Percentiles rank a stretch among this genome's conserved stretches.
Conservation (phyloP, 2,329 filamentous ascomycete genomes). For the Trichoderma citrinoviride region DNA sequence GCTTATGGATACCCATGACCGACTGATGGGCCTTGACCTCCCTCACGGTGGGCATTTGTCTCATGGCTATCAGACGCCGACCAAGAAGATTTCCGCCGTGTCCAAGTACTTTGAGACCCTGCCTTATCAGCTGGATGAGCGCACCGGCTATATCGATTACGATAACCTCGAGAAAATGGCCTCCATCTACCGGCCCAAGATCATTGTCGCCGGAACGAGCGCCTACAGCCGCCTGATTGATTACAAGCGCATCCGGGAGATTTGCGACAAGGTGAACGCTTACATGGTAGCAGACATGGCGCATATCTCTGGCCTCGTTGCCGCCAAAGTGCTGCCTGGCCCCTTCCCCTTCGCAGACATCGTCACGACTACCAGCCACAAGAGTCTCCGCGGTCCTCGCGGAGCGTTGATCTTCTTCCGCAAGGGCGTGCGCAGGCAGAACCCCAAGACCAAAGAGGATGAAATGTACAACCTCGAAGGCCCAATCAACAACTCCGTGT, state of each 20-base stretch:
- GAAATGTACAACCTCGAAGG: slow-evolving; percentile 86
- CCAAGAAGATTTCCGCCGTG: slow-evolving; percentile 93
- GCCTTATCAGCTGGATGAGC: slow-evolving; percentile 86
- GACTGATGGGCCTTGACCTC: slow-evolving; percentile 94
- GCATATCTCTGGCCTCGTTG: slow-evolving; percentile 91
- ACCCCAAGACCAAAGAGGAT: slow-evolving; percentile 82
- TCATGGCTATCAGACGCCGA: slow-evolving; percentile 94
- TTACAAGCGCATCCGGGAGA: slow-evolving; percentile 87
- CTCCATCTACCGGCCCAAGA: slow-evolving; percentile 86
- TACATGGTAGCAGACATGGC: slow-evolving; percentile 97
- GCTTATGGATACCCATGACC: slow-evolving; percentile 86
- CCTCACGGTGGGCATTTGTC: slow-evolving; percentile 95
- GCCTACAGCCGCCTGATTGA: slow-evolving; percentile 96
- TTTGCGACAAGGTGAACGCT: slow-evolving; percentile 85
- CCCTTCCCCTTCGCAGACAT: slow-evolving; percentile 90
- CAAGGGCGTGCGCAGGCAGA: slow-evolving; percentile 79
- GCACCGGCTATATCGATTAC: slow-evolving; percentile 94
- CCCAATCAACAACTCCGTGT: slow-evolving; percentile 94
- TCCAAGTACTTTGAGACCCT: slow-evolving; percentile 99
- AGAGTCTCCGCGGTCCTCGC: slow-evolving; percentile 89
- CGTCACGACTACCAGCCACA: slow-evolving; percentile 97
- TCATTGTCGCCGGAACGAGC: slow-evolving; percentile 90
- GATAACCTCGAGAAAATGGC: slow-evolving; percentile 85
- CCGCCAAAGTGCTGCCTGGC: slow-evolving; percentile 84
- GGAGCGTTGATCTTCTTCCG: slow-evolving; percentile 99